A percentile compares a stretch with the other conserved stretches of the same genome.
These are phyloP conservation scores for Mycena vulgaris DNA, from an alignment of 768 basidiomycete genomes.

Conservation along the genomic window DNA sequence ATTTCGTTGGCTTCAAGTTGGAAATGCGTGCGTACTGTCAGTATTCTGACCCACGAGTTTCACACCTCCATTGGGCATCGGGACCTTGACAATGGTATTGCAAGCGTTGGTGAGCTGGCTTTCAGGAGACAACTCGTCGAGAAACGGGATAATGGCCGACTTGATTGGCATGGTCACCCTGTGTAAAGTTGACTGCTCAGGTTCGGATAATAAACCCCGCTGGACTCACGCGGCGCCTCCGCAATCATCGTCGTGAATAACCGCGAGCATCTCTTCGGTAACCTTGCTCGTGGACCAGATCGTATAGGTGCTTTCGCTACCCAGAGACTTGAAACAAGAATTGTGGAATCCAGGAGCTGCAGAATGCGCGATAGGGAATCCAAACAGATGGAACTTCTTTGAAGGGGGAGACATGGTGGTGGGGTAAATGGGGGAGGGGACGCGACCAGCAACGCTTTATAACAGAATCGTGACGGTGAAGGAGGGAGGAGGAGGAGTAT, in stretches of 20 bases:
- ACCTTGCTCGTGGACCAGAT: constrained; percentile 53
- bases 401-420: constrained; percentile 12
- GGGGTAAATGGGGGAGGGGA: neutral
- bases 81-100: constrained; percentile 55
- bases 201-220: neutral
- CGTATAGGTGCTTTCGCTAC: constrained; percentile 44
- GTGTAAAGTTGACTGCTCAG: neutral
- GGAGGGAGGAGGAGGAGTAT: neutral
- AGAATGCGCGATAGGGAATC: constrained; percentile 55
- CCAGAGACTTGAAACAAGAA: constrained; percentile 46
- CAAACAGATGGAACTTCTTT: constrained; percentile 47
- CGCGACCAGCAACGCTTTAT: neutral
- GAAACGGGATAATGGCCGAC: constrained; percentile 49
- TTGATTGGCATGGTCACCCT: constrained; percentile 58
- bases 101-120: constrained; percentile 50
- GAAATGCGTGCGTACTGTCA: constrained; percentile 44
- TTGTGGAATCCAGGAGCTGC: constrained; percentile 52
- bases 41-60: constrained; percentile 56
- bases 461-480: neutral
- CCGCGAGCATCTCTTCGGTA: constrained; percentile 46
- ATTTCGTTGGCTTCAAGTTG: neutral
- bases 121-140: constrained; percentile 52
- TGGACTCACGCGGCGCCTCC: constrained; percentile 52
- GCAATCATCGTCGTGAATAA: constrained; percentile 43
- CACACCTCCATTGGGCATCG: constrained; percentile 37